A percentile compares a stretch with the other conserved stretches of the same genome.
phyloP scores from a whole-genome alignment of 2,329 filamentous ascomycete species.

The Hysterium pulicare region DNA sequence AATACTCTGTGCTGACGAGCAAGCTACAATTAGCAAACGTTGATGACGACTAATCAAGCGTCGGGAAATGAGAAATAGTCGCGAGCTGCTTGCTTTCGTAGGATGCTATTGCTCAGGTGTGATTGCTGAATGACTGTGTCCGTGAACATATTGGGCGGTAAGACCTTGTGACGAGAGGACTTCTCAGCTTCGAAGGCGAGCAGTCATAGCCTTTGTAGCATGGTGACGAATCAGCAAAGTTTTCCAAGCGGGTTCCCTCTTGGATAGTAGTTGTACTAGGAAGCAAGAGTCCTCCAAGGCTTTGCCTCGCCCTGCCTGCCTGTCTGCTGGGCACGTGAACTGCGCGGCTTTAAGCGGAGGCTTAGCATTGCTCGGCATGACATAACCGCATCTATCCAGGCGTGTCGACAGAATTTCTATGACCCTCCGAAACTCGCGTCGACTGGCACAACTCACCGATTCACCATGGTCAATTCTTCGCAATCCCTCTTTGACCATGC shows the following conservation, averaged over 20 bases:
- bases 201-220: not conserved
- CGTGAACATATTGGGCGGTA: not conserved
- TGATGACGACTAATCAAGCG: not conserved
- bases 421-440: conserved; percentile 3
- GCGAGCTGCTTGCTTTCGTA: too few relatives aligned
- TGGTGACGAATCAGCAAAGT: not conserved
- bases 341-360: not conserved
- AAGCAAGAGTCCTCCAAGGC: not conserved
- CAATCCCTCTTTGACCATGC: not conserved
- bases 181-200: too few relatives aligned
- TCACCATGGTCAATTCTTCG: not conserved
- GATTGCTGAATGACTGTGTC: not conserved
- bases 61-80: too few relatives aligned
- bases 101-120: too few relatives aligned
- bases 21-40: not conserved
- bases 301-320: not conserved
- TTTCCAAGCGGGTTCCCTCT: not conserved
- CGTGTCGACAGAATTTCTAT: conserved; percentile 2
- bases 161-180: not conserved
- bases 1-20: not conserved
- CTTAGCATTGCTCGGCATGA: not conserved
- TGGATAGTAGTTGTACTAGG: not conserved
- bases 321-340: not conserved
- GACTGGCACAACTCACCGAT: not conserved
- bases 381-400: conserved; percentile 1